phyloP scores from a whole-genome alignment of 2,329 filamentous ascomycete genomes.

The Emericellopsis cladophorae region DNA sequence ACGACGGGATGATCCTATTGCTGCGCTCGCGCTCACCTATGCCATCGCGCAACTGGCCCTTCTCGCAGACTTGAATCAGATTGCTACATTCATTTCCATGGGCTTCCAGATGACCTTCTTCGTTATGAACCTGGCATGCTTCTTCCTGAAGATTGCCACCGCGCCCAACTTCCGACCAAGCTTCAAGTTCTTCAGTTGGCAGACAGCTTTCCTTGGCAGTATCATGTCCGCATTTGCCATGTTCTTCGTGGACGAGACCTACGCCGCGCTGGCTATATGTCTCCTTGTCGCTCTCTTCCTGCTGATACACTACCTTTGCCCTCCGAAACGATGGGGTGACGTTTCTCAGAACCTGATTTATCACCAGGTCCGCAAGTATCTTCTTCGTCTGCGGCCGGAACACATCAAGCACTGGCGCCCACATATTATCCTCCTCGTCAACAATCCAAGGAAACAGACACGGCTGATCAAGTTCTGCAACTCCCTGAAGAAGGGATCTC shows the following conservation, averaged over 20 bases:
- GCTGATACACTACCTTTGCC: constrained; percentile 73
- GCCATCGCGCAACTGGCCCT: constrained; percentile 66
- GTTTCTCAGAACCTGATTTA: constrained; percentile 85
- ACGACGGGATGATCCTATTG: constrained; percentile 60
- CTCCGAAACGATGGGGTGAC: constrained; percentile 82
- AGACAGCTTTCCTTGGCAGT: constrained; percentile 64
- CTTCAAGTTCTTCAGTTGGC: constrained; percentile 82
- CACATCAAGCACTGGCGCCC: constrained; percentile 93
- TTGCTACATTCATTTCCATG: constrained; percentile 84
- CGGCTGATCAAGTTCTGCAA: constrained; percentile 86
- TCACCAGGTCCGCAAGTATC: constrained; percentile 72
- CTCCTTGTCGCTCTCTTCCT: constrained; percentile 67
- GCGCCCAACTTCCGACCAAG: constrained; percentile 82
- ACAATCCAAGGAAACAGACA: constrained; percentile 69
- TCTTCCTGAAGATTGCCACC: constrained; percentile 74
- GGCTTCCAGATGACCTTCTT: constrained; percentile 88
- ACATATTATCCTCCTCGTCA: constrained; percentile 74
- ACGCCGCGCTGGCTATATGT: constrained; percentile 63
- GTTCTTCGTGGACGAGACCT: constrained; percentile 81
- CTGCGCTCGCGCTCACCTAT: constrained; percentile 67
- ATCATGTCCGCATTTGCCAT: constrained; percentile 69
- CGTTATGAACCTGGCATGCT: constrained; percentile 78
- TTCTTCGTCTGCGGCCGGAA: constrained; percentile 71
- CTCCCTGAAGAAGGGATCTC: constrained; percentile 72
- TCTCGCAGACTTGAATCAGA: constrained; percentile 74